Percentiles rank a stretch among this genome's conserved stretches.
phyloP scores from a whole-genome alignment of 1,284 basidiomycete species.

The Microbotryum saponariae region DNA sequence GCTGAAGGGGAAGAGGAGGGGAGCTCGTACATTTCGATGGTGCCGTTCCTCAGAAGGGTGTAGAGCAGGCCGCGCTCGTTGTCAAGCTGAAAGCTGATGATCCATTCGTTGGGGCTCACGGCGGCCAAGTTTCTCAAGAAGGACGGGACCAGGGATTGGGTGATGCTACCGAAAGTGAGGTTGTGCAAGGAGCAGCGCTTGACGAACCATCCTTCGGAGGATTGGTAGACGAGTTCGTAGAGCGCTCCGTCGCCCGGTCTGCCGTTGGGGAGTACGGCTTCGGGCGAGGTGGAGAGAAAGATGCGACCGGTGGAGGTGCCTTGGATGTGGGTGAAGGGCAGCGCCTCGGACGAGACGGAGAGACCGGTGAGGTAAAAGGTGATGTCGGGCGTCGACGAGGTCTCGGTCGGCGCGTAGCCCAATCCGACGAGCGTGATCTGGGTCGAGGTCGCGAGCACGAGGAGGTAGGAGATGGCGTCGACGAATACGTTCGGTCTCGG shows the following conservation, averaged over 20 bases:
- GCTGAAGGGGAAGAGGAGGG: slow-evolving; percentile 13
- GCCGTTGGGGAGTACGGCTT: slow-evolving; percentile 19
- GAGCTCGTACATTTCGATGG: slow-evolving; percentile 52
- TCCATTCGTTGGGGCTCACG: slow-evolving; percentile 52
- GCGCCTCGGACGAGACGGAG: slow-evolving; percentile 59
- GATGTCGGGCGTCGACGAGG: slow-evolving; percentile 52
- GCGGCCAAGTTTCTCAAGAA: slow-evolving; percentile 39
- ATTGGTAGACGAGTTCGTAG: slow-evolving; percentile 89
- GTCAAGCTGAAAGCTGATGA: slow-evolving; percentile 61
- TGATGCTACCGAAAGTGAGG: slow-evolving; percentile 25
- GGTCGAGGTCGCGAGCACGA: slow-evolving; percentile 81
- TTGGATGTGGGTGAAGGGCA: slow-evolving; percentile 69
- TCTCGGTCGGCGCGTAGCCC: slow-evolving; percentile 47
- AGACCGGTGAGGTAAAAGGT: slow-evolving; percentile 88
- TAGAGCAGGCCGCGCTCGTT: slow-evolving; percentile 61
- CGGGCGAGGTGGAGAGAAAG: slow-evolving; percentile 57
- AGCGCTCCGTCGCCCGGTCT: slow-evolving; percentile 73
- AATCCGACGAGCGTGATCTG: slow-evolving; percentile 80
- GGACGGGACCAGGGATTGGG: slow-evolving; percentile 38
- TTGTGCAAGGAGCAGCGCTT: slow-evolving; percentile 68
- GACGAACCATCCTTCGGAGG: slow-evolving; percentile 86
- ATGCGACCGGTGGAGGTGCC: slow-evolving; percentile 77
- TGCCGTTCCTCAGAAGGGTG: slow-evolving; percentile 59
- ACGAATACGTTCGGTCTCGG: slow-evolving; percentile 71
- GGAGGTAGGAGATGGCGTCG: slow-evolving; percentile 79